These are phyloP conservation scores for Protea cynaroides DNA, from an alignment of 164 flowering plant genomes.

Conservation along the genomic window DNA sequence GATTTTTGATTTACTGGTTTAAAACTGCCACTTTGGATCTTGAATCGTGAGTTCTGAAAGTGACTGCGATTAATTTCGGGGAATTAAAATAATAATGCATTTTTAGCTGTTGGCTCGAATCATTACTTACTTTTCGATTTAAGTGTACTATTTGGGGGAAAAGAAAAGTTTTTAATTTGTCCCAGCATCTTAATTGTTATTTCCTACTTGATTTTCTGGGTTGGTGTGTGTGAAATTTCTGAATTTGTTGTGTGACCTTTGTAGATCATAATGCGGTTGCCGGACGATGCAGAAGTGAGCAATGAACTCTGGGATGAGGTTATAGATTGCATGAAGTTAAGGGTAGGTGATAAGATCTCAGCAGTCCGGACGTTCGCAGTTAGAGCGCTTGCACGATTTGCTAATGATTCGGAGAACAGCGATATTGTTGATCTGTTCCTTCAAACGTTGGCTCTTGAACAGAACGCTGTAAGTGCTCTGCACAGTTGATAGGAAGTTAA, in stretches of 20 bases:
- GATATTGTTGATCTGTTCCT: constrained; percentile 80
- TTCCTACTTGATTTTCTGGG: not conserved
- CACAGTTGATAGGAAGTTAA: not conserved
- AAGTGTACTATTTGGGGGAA: not conserved
- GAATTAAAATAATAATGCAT: too few relatives aligned
- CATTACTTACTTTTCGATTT: too few relatives aligned
- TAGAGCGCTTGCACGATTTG: constrained; percentile 87
- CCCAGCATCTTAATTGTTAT: not conserved
- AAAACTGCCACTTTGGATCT: not conserved
- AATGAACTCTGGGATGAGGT: constrained; percentile 86
- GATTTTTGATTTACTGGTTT: not conserved
- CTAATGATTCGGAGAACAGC: constrained; percentile 66
- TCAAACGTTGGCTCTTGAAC: constrained; percentile 55
- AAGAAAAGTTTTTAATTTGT: not conserved
- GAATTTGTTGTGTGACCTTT: constrained; percentile 9
- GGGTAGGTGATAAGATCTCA: constrained; percentile 71
- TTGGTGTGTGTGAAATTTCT: not conserved
- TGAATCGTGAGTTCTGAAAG: not conserved
- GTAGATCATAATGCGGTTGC: constrained; percentile 84
- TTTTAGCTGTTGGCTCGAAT: too few relatives aligned
- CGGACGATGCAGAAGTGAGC: constrained; percentile 93
- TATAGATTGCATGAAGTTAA: constrained; percentile 63
- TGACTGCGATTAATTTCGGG: not conserved
- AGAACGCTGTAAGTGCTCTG: constrained; percentile 53
- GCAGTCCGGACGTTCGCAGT: constrained; percentile 61